These are phyloP conservation scores for Candida glaebosa DNA, from an alignment of 805 yeast species.

Conservation along the genomic window DNA sequence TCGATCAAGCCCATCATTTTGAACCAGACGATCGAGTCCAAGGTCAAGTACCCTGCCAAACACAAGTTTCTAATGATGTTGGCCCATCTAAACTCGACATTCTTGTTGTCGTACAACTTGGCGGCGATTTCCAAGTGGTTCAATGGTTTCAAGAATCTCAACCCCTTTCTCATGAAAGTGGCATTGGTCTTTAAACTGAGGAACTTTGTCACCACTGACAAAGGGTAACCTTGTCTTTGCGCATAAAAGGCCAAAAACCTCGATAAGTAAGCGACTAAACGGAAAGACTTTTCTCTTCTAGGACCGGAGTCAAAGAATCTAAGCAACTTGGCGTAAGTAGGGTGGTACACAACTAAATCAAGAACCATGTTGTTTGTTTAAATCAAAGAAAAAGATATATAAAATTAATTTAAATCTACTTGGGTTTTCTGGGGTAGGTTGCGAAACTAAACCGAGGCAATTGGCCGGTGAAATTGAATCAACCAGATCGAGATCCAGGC, in stretches of 20 bases:
- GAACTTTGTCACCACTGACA: constrained; percentile 45
- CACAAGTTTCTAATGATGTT: constrained; percentile 56
- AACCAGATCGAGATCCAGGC: too few species aligned
- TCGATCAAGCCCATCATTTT: constrained; percentile 56
- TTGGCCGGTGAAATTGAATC: too few species aligned
- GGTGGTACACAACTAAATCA: constrained; percentile 71
- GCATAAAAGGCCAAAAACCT: constrained; percentile 67
- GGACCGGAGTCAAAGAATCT: constrained; percentile 62
- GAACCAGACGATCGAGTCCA: constrained; percentile 63
- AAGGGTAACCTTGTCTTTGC: constrained; percentile 51
- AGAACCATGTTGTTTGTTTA: constrained; percentile 46
- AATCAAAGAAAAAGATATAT: background rate
- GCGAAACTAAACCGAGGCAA: too few species aligned
- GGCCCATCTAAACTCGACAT: constrained; percentile 56
- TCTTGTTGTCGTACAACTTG: constrained; percentile 64
- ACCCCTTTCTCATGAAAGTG: constrained; percentile 71
- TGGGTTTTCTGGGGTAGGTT: background rate
- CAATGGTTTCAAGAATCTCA: constrained; percentile 81
- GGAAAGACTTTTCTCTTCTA: constrained; percentile 78
- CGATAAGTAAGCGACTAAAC: constrained; percentile 76
- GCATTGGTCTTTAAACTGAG: constrained; percentile 59
- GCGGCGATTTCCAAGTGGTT: constrained; percentile 68
- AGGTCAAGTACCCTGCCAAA: constrained; percentile 57
- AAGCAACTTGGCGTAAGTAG: constrained; percentile 58
- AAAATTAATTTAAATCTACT: too few species aligned